Percentiles rank a stretch among this genome's conserved stretches.
Evolutionary conservation across 768 basidiomycete species (phyloP).

Genomic region (Lactarius hatsudake): DNA sequence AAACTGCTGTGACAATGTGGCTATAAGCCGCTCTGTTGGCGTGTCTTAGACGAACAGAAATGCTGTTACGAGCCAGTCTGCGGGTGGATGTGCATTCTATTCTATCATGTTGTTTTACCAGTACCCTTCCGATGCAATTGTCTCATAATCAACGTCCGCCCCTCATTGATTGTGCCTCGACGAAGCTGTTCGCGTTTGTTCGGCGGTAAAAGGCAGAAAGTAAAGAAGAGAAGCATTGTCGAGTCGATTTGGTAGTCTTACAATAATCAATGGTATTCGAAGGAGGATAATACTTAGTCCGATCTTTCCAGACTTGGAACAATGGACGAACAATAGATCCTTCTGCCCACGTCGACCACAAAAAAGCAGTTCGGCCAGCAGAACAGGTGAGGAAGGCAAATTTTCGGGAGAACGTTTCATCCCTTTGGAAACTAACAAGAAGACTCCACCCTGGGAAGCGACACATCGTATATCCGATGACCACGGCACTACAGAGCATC

Average conservation of each 20-base stretch:
- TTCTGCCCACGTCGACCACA: not conserved
- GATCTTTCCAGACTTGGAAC: not conserved
- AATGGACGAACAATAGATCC: not conserved
- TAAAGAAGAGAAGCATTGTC: not conserved
- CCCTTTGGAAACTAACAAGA: not conserved
- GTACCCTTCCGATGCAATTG: constrained; percentile 7
- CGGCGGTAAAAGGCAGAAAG: not conserved
- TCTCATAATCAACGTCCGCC: not conserved
- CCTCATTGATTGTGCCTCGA: not conserved
- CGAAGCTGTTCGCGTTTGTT: not conserved
- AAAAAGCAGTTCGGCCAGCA: not conserved
- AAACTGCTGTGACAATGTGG: not conserved
- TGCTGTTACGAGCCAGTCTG: not conserved
- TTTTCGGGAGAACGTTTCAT: not conserved
- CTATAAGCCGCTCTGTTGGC: not conserved
- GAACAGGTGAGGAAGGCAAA: not conserved
- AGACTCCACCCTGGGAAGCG: not conserved
- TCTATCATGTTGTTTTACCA: constrained; percentile 20
- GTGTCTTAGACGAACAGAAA: not conserved
- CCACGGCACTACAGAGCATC: not conserved
- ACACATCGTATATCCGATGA: not conserved
- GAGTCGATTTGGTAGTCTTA: not conserved
- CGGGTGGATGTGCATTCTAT: constrained; percentile 6
- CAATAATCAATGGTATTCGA: not conserved
- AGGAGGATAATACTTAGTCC: not conserved